Evolutionary conservation across 2,329 filamentous ascomycete species (phyloP).

Genomic region (Atkinsonella texensis): DNA sequence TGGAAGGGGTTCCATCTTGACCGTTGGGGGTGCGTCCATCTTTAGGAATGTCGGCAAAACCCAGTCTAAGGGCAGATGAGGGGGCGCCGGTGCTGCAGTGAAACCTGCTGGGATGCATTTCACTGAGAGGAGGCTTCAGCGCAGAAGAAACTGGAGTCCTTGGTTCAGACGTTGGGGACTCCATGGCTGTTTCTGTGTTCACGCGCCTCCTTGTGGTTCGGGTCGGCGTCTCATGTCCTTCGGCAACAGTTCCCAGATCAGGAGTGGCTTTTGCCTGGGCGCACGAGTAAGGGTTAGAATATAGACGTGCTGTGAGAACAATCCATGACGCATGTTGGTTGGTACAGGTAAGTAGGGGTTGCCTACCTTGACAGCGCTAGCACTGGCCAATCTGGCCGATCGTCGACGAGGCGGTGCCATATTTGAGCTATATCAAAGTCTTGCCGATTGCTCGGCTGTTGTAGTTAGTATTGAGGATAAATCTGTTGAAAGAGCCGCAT

Average conservation of each 20-base stretch:
- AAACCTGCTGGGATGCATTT: slow-evolving; percentile 85
- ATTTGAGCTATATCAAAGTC: slow-evolving; percentile 6
- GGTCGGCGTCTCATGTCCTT: slow-evolving; percentile 28
- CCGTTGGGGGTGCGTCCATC: slow-evolving; percentile 26
- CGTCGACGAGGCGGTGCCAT: slow-evolving; percentile 32
- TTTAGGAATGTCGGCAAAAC: slow-evolving; percentile 65
- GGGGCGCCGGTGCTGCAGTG: slow-evolving; percentile 65
- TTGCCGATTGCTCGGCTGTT: not conserved
- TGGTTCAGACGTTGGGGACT: slow-evolving; percentile 26
- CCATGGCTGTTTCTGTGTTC: slow-evolving; percentile 14
- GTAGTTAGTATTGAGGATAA: not conserved
- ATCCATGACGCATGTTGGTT: not conserved
- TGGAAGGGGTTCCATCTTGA: slow-evolving; percentile 46
- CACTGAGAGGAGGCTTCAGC: slow-evolving; percentile 58
- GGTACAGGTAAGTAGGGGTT: slow-evolving; percentile 6
- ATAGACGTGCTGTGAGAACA: not conserved
- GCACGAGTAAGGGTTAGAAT: slow-evolving; percentile 4
- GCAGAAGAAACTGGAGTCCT: slow-evolving; percentile 53
- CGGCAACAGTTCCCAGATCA: slow-evolving; percentile 30
- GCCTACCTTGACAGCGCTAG: slow-evolving; percentile 25
- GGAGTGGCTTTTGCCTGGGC: slow-evolving; percentile 19
- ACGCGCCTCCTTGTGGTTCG: slow-evolving; percentile 14
- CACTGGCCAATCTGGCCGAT: slow-evolving; percentile 31
- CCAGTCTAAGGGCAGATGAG: slow-evolving; percentile 70
- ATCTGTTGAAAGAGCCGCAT: slow-evolving; percentile 2